phyloP scores from a whole-genome alignment of 148 eudicot genomes.

The Amaranthus hypochondriacus region DNA sequence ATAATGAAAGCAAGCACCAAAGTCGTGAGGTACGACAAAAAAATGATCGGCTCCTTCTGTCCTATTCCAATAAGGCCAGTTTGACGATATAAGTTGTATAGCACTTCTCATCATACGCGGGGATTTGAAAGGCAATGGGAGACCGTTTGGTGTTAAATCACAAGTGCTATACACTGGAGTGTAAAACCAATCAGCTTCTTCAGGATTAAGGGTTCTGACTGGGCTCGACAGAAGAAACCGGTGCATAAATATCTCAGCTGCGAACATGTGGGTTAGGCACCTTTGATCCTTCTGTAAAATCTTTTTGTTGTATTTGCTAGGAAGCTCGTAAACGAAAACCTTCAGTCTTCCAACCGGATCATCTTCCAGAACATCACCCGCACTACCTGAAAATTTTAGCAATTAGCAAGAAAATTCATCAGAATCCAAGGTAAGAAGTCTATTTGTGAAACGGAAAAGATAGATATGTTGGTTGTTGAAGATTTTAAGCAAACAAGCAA shows the following conservation, averaged over 20 bases:
- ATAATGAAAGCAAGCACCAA: constrained; percentile 96
- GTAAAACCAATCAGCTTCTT: constrained; percentile 99
- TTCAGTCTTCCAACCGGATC: constrained; percentile 84
- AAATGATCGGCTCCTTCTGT: constrained; percentile 99
- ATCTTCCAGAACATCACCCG: constrained; percentile 84
- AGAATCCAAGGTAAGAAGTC: neutral
- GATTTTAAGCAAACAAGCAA: neutral
- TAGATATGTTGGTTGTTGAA: neutral
- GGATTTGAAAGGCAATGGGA: constrained; percentile 93
- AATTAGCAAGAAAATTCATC: constrained; percentile 8
- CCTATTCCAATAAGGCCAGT: constrained; percentile 99
- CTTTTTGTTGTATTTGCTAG: constrained; percentile 99
- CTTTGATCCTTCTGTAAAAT: constrained; percentile 73
- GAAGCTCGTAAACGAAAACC: constrained; percentile 96
- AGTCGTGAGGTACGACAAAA: constrained; percentile 90
- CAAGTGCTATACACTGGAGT: constrained; percentile 93
- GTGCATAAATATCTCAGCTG: constrained; percentile 98
- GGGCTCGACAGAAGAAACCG: constrained; percentile 89
- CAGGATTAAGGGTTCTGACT: constrained; percentile 91
- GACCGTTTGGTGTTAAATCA: constrained; percentile 93
- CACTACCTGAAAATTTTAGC: constrained; percentile 57
- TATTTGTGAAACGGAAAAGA: neutral
- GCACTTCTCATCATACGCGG: constrained; percentile 99
- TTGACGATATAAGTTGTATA: constrained; percentile 90
- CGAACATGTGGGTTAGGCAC: constrained; percentile 98